phyloP scores from a whole-genome alignment of 176 grass and related monocot species.

The Hordeum vulgare region DNA sequence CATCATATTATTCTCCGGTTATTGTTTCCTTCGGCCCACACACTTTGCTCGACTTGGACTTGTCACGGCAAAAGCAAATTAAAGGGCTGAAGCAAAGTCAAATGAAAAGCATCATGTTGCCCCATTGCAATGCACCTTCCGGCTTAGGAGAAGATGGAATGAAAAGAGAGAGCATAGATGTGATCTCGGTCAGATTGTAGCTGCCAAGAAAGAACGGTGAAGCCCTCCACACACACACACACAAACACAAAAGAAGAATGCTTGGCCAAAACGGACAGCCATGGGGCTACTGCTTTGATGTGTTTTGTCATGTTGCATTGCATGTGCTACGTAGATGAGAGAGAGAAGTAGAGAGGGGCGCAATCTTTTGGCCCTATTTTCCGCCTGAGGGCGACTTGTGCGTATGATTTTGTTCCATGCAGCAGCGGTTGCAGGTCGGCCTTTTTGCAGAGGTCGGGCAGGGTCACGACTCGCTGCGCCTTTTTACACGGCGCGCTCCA shows the following conservation, averaged over 20 bases:
- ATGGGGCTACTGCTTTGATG: background rate
- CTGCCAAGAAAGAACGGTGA: background rate
- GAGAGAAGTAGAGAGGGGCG: background rate
- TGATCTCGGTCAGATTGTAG: background rate
- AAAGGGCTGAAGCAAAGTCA: constrained; percentile 4
- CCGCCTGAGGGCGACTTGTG: background rate
- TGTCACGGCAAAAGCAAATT: background rate
- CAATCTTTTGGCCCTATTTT: background rate
- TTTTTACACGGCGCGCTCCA: background rate
- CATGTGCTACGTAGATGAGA: background rate
- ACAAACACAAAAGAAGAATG: too few relatives aligned
- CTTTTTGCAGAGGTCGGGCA: background rate
- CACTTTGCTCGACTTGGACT: background rate
- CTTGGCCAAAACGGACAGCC: background rate
- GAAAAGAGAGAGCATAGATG: background rate
- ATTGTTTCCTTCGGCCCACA: background rate
- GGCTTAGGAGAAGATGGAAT: background rate
- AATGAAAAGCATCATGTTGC: constrained; percentile 13
- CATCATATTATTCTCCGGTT: background rate
- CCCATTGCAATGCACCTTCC: background rate
- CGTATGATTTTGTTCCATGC: background rate
- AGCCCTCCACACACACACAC: too few relatives aligned
- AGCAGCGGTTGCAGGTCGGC: background rate
- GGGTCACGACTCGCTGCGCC: background rate
- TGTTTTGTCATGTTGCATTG: background rate